Conservation (phyloP, 768 basidiomycete genomes). For the Fibroporia radiculosa region DNA sequence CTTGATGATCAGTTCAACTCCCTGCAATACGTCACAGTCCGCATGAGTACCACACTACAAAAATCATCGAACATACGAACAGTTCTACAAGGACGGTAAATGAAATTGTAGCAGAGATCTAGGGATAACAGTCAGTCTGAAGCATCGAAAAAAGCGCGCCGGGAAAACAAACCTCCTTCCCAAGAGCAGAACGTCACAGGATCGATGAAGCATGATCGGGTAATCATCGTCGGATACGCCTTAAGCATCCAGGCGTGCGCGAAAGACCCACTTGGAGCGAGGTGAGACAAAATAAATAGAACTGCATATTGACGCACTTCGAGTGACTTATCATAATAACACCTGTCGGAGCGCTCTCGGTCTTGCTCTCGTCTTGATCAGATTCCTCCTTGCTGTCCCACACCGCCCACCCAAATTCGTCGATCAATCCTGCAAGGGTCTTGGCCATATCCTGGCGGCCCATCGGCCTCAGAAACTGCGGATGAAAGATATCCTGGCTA, state of each 20-base stretch:
- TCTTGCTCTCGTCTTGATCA: neutral
- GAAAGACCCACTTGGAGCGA: constrained; percentile 61
- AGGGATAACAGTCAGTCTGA: constrained; percentile 1
- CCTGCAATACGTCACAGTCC: constrained; percentile 34
- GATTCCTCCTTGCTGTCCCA: constrained; percentile 11
- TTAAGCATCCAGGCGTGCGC: constrained; percentile 89
- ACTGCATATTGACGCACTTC: constrained; percentile 45
- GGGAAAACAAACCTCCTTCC: constrained; percentile 72
- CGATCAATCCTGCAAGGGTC: constrained; percentile 48
- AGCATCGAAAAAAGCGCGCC: neutral
- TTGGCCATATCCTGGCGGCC: constrained; percentile 51
- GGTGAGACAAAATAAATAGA: neutral
- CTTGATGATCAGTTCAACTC: constrained; percentile 70
- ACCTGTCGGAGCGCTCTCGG: constrained; percentile 31
- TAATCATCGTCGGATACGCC: constrained; percentile 56
- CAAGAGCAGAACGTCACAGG: constrained; percentile 87
- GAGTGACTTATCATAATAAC: constrained; percentile 83
- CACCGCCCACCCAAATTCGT: constrained; percentile 57
- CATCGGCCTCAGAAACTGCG: constrained; percentile 63
- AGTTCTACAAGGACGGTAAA: constrained; percentile 62
- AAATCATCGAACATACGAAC: constrained; percentile 30
- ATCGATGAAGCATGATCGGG: constrained; percentile 84
- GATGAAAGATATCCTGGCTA: constrained; percentile 79
- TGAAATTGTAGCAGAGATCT: constrained; percentile 90
- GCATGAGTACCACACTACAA: neutral